Percentiles rank a stretch among this genome's conserved stretches.
These are phyloP conservation scores for Carpinus fangiana DNA, from an alignment of 306 rosid species.

Conservation along the genomic window DNA sequence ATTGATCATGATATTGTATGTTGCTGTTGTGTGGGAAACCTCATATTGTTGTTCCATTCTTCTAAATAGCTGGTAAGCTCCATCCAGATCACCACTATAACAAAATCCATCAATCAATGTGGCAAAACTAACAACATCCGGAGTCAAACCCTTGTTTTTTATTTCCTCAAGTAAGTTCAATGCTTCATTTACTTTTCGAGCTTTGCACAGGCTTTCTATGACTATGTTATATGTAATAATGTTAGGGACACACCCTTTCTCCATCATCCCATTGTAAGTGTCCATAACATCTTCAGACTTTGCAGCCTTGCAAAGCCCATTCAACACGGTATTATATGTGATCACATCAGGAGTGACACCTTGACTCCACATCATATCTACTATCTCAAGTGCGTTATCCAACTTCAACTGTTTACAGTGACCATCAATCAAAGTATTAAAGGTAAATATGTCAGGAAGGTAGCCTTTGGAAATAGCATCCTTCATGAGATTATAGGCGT, in stretches of 20 bases:
- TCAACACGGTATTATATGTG: conserved; percentile 74
- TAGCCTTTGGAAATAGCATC: conserved; percentile 76
- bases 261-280: conserved; percentile 64
- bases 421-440: conserved; percentile 85
- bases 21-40: conserved; percentile 62
- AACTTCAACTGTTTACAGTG: conserved; percentile 70
- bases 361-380: conserved; percentile 69
- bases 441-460: conserved; percentile 81
- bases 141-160: conserved; percentile 55
- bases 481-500: conserved; percentile 62
- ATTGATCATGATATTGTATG: conserved; percentile 66
- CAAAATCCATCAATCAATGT: conserved; percentile 71
- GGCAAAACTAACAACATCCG: conserved; percentile 68
- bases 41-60: conserved; percentile 43
- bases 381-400: conserved; percentile 59
- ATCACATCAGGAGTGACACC: conserved; percentile 90
- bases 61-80: conserved; percentile 66
- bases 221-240: conserved; percentile 67
- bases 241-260: conserved; percentile 71
- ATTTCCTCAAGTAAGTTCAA: conserved; percentile 62
- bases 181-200: conserved; percentile 61
- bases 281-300: conserved; percentile 62
- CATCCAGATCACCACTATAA: conserved; percentile 62
- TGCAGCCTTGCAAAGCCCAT: conserved; percentile 87
- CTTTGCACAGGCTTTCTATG: conserved; percentile 81